These are phyloP conservation scores for Antitrichia curtipendula DNA, from an alignment of 225 moss, liverwort and hornwort genomes.

Conservation along the genomic window DNA sequence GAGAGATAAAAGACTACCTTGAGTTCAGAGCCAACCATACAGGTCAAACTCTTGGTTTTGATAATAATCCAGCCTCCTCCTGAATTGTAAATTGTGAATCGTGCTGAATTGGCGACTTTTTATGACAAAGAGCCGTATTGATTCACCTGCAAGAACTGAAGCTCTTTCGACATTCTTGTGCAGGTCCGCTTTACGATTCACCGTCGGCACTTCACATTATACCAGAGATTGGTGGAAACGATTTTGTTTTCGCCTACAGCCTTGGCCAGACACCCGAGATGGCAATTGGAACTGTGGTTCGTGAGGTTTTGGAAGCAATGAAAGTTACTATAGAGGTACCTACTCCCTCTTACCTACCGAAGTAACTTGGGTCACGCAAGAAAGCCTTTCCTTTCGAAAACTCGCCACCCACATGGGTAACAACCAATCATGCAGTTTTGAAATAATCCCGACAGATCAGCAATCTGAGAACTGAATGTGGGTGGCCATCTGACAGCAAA, in stretches of 20 bases:
- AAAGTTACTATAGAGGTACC: slow-evolving; percentile 13
- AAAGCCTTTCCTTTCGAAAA: neutral
- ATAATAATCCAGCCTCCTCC: neutral
- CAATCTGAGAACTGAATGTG: neutral
- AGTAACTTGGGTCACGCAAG: neutral
- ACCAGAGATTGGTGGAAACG: slow-evolving; percentile 30
- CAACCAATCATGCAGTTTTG: neutral
- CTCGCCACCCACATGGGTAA: neutral
- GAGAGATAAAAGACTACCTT: slow-evolving; percentile 10
- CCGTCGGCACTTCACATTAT: slow-evolving; percentile 4
- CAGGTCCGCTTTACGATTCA: slow-evolving; percentile 4
- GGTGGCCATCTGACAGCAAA: neutral
- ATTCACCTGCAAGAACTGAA: neutral
- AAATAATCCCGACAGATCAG: neutral
- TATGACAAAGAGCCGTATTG: neutral
- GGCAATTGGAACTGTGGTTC: neutral
- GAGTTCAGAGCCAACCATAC: neutral
- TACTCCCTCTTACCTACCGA: neutral
- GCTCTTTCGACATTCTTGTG: neutral
- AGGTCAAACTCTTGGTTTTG: neutral
- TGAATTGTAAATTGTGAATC: neutral
- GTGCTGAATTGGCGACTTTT: neutral
- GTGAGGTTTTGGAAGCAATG: neutral
- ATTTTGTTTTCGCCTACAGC: neutral
- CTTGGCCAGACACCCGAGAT: neutral